A percentile compares a stretch with the other conserved stretches of the same genome.
Evolutionary conservation across 2,329 filamentous ascomycete genomes (phyloP).

Genomic region (Microdochium paspali): DNA sequence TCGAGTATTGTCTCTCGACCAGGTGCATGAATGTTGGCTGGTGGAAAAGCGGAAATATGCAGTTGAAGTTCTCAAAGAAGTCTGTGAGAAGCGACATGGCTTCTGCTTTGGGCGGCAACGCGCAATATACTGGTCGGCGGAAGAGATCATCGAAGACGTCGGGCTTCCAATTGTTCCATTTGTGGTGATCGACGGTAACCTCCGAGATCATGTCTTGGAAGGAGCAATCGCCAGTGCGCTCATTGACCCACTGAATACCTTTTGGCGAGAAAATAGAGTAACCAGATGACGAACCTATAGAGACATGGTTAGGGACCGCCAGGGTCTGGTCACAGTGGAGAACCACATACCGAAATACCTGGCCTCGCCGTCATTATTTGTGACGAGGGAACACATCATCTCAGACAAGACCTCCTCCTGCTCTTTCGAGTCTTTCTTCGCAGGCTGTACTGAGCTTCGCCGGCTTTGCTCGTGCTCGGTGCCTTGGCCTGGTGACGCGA

Average conservation of each 20-base stretch:
- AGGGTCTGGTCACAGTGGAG: constrained; percentile 1
- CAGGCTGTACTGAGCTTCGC: constrained; percentile 28
- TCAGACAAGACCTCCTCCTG: constrained; percentile 86
- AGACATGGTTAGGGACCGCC: not conserved
- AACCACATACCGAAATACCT: constrained; percentile 72
- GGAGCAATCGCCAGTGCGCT: constrained; percentile 90
- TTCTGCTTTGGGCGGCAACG: constrained; percentile 77
- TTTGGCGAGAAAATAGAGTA: constrained; percentile 99
- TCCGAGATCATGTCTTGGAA: constrained; percentile 93
- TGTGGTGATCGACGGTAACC: constrained; percentile 85
- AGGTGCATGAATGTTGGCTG: constrained; percentile 98
- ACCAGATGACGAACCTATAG: constrained; percentile 79
- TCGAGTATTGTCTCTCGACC: constrained; percentile 86
- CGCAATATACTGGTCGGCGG: constrained; percentile 72
- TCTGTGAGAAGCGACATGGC: constrained; percentile 82
- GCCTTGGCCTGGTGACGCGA: constrained; percentile 41
- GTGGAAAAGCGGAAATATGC: constrained; percentile 95
- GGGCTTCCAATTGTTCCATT: constrained; percentile 97
- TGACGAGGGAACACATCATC: constrained; percentile 98
- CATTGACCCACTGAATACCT: constrained; percentile 96
- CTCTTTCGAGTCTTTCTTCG: constrained; percentile 42
- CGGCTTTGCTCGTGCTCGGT: constrained; percentile 28
- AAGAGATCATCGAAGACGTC: constrained; percentile 94
- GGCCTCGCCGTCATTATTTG: constrained; percentile 89
- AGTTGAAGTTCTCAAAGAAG: constrained; percentile 98